These are phyloP conservation scores for Alternaria triticimaculans DNA, from an alignment of 2,329 filamentous ascomycete genomes.

Conservation along the genomic window DNA sequence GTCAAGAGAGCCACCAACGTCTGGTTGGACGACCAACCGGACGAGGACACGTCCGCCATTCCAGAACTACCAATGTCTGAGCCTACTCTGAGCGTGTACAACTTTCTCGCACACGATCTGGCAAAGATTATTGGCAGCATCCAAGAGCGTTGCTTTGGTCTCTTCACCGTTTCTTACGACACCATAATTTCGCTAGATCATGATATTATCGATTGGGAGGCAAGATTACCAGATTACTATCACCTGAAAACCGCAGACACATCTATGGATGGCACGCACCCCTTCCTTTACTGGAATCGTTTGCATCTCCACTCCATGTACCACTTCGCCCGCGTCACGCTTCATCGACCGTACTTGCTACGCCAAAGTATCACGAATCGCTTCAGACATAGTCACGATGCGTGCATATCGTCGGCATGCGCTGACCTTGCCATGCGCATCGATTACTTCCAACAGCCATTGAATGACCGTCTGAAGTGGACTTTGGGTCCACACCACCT, in stretches of 20 bases:
- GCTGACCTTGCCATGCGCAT: slow-evolving; percentile 51
- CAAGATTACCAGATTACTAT: slow-evolving; percentile 46
- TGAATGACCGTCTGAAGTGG: slow-evolving; percentile 46
- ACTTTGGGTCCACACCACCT: slow-evolving; percentile 49
- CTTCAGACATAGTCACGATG: slow-evolving; percentile 50
- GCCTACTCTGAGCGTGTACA: slow-evolving; percentile 46
- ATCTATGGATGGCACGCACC: slow-evolving; percentile 35
- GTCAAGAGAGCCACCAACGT: slow-evolving; percentile 49
- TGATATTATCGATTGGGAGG: slow-evolving; percentile 44
- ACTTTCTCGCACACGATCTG: slow-evolving; percentile 42
- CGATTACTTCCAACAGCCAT: slow-evolving; percentile 36
- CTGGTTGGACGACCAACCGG: slow-evolving; percentile 47
- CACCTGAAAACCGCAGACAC: slow-evolving; percentile 42
- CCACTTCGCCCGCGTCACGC: slow-evolving; percentile 51
- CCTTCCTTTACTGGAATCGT: slow-evolving; percentile 49
- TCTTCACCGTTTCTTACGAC: slow-evolving; percentile 49
- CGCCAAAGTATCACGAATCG: slow-evolving; percentile 51
- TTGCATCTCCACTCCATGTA: slow-evolving; percentile 51
- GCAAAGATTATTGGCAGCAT: slow-evolving; percentile 50
- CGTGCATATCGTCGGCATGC: slow-evolving; percentile 52
- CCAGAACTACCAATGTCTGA: slow-evolving; percentile 34
- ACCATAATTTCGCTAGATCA: slow-evolving; percentile 47
- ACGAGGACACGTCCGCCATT: slow-evolving; percentile 36
- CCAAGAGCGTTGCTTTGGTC: slow-evolving; percentile 50
- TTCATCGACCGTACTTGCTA: slow-evolving; percentile 51